Conservation (phyloP, 805 yeast species). For the Ogataea angusta region DNA sequence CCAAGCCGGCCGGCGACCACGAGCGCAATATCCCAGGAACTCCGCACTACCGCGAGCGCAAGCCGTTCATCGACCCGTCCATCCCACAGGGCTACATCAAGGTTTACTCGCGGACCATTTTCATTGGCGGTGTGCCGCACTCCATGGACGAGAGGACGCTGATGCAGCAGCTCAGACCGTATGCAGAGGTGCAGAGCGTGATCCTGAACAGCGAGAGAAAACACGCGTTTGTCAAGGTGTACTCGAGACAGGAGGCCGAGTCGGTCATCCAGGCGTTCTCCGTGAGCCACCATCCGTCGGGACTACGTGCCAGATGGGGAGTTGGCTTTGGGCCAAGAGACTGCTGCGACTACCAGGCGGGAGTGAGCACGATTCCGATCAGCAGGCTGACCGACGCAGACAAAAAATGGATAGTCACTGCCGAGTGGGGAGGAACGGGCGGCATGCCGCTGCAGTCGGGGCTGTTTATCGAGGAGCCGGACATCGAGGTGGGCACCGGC, state of each 20-base stretch:
- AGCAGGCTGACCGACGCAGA: slow-evolving; percentile 92
- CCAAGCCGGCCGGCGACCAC: slow-evolving; percentile 39
- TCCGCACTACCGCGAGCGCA: slow-evolving; percentile 73
- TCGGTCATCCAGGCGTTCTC: slow-evolving; percentile 68
- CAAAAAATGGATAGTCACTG: slow-evolving; percentile 78
- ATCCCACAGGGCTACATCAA: slow-evolving; percentile 77
- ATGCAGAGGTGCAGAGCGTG: slow-evolving; percentile 88
- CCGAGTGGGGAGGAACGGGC: slow-evolving; percentile 97
- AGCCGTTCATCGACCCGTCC: slow-evolving; percentile 63
- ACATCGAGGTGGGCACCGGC: slow-evolving; percentile 93
- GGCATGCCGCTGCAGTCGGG: slow-evolving; percentile 79
- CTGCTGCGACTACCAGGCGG: slow-evolving; percentile 92
- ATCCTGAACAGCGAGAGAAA: slow-evolving; percentile 84
- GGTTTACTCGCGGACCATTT: slow-evolving; percentile 85
- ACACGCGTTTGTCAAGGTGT: slow-evolving; percentile 95
- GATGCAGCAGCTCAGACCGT: slow-evolving; percentile 69
- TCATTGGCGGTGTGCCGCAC: slow-evolving; percentile 90
- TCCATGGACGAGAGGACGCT: slow-evolving; percentile 75
- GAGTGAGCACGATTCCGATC: slow-evolving; percentile 83
- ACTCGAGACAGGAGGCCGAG: slow-evolving; percentile 89
- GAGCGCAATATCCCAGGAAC: slow-evolving; percentile 70
- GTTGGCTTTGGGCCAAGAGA: slow-evolving; percentile 99
- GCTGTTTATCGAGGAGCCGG: slow-evolving; percentile 91
- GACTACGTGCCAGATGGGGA: slow-evolving; percentile 92
- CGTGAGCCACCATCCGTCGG: slow-evolving; percentile 54